These are phyloP conservation scores for Trichoderma orchidacearum DNA, from an alignment of 495 filamentous ascomycete species.

Conservation along the genomic window DNA sequence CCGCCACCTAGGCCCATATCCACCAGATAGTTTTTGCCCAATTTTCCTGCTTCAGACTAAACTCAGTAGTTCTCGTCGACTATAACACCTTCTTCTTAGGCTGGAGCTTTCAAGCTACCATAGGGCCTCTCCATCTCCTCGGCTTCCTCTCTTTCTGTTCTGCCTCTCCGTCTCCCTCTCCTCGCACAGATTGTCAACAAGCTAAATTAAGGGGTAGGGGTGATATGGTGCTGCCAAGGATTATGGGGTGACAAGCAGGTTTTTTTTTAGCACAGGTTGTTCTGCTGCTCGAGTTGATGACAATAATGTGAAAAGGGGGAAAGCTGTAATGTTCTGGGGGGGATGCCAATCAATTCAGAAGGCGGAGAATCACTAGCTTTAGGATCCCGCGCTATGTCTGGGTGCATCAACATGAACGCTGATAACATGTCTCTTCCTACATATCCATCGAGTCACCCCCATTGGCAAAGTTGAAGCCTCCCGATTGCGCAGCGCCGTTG, in stretches of 20 bases:
- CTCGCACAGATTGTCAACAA: slow-evolving; percentile 18
- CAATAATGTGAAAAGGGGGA: not conserved
- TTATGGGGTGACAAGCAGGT: slow-evolving; percentile 4
- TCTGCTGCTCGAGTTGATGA: slow-evolving; percentile 1
- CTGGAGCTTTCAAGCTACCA: slow-evolving; percentile 43
- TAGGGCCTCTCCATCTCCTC: slow-evolving; percentile 13
- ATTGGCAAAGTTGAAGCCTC: slow-evolving; percentile 86
- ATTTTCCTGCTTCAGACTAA: not conserved
- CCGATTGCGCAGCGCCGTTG: slow-evolving; percentile 51
- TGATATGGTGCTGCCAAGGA: slow-evolving; percentile 11
- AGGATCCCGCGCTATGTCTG: no score
- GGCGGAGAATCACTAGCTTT: not conserved
- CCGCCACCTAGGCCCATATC: not conserved
- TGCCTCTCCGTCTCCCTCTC: slow-evolving; percentile 13
- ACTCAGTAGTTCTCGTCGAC: slow-evolving; percentile 2
- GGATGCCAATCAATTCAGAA: not conserved
- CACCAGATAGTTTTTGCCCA: not conserved
- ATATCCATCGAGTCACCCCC: slow-evolving; percentile 96
- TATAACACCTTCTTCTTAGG: slow-evolving; percentile 12
- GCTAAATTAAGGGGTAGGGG: slow-evolving; percentile 24
- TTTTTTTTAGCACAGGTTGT: not conserved
- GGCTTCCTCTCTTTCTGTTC: slow-evolving; percentile 4
- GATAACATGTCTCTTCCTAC: slow-evolving; percentile 35
- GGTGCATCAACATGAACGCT: not conserved
- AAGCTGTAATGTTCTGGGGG: not conserved